A percentile compares a stretch with the other conserved stretches of the same genome.
Evolutionary conservation across 305 asterid genomes (phyloP).

Genomic region (Fraxinus dipetala): DNA sequence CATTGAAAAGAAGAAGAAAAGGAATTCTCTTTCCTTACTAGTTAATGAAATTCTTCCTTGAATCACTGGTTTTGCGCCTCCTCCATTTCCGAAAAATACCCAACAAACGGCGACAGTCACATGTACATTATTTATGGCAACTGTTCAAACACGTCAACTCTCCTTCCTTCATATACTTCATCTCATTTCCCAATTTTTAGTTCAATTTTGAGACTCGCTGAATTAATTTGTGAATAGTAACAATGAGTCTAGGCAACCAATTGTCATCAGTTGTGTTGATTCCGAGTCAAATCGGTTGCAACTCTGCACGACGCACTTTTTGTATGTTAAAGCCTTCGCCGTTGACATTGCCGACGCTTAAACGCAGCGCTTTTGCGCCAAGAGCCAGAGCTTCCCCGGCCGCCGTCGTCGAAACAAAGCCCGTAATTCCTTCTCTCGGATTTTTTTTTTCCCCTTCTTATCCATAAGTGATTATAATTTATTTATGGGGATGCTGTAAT

Average conservation of each 20-base stretch:
- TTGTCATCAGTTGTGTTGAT: constrained; percentile 19
- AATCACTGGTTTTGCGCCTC: constrained; percentile 21
- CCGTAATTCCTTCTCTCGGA: constrained; percentile 29
- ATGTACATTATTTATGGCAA: constrained; percentile 2
- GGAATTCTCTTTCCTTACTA: not conserved
- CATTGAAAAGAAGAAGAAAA: not conserved
- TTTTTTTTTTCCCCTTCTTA: not conserved
- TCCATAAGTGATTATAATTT: not conserved
- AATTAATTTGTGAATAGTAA: constrained; percentile 22
- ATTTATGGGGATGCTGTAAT: not conserved
- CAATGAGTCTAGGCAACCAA: constrained; percentile 15
- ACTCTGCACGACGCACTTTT: constrained; percentile 26
- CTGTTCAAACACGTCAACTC: constrained; percentile 11
- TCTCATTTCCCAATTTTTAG: not conserved
- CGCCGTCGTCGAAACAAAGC: constrained; percentile 37
- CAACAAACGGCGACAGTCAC: constrained; percentile 6
- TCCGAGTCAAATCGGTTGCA: constrained; percentile 30
- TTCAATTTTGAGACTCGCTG: constrained; percentile 10
- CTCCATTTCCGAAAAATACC: constrained; percentile 9
- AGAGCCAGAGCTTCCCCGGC: constrained; percentile 41
- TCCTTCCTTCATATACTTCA: constrained; percentile 1
- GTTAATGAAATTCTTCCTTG: not conserved
- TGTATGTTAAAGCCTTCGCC: constrained; percentile 19
- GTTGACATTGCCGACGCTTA: constrained; percentile 22
- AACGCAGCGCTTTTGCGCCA: constrained; percentile 25